Conservation (phyloP, 2,329 filamentous ascomycete genomes). For the Xylaria sp. region DNA sequence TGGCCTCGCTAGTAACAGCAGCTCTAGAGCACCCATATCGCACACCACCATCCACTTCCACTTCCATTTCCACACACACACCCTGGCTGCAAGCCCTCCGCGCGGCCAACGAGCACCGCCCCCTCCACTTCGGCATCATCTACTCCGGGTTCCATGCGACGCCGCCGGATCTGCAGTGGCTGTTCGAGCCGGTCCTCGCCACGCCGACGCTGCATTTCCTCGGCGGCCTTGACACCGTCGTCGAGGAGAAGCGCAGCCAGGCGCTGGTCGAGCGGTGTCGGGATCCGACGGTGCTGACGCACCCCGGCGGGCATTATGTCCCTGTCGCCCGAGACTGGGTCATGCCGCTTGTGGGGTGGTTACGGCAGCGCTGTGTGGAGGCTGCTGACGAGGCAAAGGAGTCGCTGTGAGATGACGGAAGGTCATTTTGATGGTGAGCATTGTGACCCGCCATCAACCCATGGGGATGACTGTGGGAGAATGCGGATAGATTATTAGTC, state of each 20-base stretch:
- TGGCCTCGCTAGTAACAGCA: slow-evolving; percentile 77
- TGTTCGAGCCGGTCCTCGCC: slow-evolving; percentile 59
- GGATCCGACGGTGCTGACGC: slow-evolving; percentile 68
- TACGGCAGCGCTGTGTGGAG: slow-evolving; percentile 44
- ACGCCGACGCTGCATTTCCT: slow-evolving; percentile 86
- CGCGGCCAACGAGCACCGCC: slow-evolving; percentile 59
- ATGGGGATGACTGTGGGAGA: background rate
- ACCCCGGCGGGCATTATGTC: slow-evolving; percentile 92
- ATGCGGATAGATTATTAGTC: background rate
- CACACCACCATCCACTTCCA: slow-evolving; percentile 26
- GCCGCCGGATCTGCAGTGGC: slow-evolving; percentile 46
- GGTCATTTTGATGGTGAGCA: background rate
- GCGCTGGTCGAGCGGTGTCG: slow-evolving; percentile 73
- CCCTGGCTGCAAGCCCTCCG: slow-evolving; percentile 60
- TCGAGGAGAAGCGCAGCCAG: slow-evolving; percentile 79
- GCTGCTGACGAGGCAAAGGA: slow-evolving; percentile 32
- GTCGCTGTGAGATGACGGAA: slow-evolving; percentile 30
- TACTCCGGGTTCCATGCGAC: slow-evolving; percentile 74
- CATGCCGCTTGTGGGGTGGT: slow-evolving; percentile 75
- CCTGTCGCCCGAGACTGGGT: slow-evolving; percentile 85
- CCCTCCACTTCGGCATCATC: slow-evolving; percentile 69
- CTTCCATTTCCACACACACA: slow-evolving; percentile 33
- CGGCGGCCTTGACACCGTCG: slow-evolving; percentile 86
- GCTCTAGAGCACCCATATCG: slow-evolving; percentile 69
- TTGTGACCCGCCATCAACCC: background rate